phyloP scores from a whole-genome alignment of 495 filamentous ascomycete genomes.

The Penicillium flavigenum region DNA sequence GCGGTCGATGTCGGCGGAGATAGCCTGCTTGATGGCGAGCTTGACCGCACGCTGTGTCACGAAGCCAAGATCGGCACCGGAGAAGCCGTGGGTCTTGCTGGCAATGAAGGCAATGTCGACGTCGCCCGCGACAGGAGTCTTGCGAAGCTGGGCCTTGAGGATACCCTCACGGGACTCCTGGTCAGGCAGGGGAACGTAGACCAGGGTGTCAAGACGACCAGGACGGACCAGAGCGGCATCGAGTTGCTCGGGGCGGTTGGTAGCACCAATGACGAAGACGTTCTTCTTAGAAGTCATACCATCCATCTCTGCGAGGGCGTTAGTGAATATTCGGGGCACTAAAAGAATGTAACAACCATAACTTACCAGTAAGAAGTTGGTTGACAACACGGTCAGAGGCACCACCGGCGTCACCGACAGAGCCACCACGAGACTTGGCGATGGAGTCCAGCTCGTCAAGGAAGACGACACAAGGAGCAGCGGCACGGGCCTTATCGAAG shows the following conservation, averaged over 20 bases:
- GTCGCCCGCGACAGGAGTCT: slow-evolving; percentile 88
- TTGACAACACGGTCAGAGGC: slow-evolving; percentile 99
- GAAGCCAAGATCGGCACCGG: slow-evolving; percentile 98
- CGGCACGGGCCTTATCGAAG: slow-evolving; percentile 98
- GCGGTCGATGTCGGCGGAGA: slow-evolving; percentile 82
- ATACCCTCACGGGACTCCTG: slow-evolving; percentile 83
- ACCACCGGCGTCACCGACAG: slow-evolving; percentile 93
- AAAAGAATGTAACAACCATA: not conserved
- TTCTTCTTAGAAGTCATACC: slow-evolving; percentile 99
- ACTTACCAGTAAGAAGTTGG: slow-evolving; percentile 93
- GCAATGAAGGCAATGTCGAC: slow-evolving; percentile 90
- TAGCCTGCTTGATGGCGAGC: slow-evolving; percentile 98
- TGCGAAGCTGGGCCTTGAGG: slow-evolving; percentile 94
- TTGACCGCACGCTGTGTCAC: slow-evolving; percentile 98
- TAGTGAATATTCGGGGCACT: slow-evolving; percentile 37
- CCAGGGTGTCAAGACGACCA: slow-evolving; percentile 95
- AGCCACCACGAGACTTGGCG: slow-evolving; percentile 98
- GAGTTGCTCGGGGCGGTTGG: slow-evolving; percentile 97
- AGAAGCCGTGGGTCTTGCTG: slow-evolving; percentile 97
- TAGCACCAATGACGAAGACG: slow-evolving; percentile 98
- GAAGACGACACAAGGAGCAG: slow-evolving; percentile 98
- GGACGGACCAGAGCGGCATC: slow-evolving; percentile 97
- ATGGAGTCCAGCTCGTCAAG: slow-evolving; percentile 98
- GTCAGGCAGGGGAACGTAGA: slow-evolving; percentile 96
- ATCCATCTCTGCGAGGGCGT: slow-evolving; percentile 79